phyloP scores from a whole-genome alignment of 306 rosid species.

The Begonia peltatifolia region DNA sequence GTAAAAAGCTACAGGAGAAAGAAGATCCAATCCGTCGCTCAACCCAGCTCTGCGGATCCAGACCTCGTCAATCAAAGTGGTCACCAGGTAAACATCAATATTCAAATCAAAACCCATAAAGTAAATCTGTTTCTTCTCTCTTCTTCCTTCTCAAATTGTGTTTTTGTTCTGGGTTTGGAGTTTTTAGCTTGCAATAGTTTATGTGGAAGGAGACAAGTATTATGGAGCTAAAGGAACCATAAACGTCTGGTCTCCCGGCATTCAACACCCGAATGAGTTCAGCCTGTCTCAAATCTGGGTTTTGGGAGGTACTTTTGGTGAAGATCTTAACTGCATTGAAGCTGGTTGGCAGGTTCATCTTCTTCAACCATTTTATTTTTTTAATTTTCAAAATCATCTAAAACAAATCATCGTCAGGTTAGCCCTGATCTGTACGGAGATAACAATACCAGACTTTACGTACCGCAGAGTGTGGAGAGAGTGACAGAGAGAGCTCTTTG shows the following conservation, averaged over 20 bases:
- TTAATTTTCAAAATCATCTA: too few relatives aligned
- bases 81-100: too few relatives aligned
- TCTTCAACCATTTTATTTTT: not conserved
- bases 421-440: slow-evolving; percentile 86
- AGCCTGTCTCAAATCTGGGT: slow-evolving; percentile 89
- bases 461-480: too few relatives aligned
- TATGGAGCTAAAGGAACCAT: slow-evolving; percentile 40
- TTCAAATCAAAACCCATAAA: too few relatives aligned
- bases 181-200: slow-evolving; percentile 70
- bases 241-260: slow-evolving; percentile 87
- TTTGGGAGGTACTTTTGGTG: slow-evolving; percentile 81
- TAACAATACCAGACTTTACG: slow-evolving; percentile 76
- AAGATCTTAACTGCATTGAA: slow-evolving; percentile 27
- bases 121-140: too few relatives aligned
- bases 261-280: slow-evolving; percentile 75
- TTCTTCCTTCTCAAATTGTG: too few relatives aligned
- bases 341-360: slow-evolving; percentile 72
- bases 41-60: too few relatives aligned
- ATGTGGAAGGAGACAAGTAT: too few relatives aligned
- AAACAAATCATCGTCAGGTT: slow-evolving; percentile 26
- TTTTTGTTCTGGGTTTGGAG: not conserved
- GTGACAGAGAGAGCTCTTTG: too few relatives aligned
- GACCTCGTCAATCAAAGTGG: too few relatives aligned
- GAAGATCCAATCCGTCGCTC: slow-evolving; percentile 30
- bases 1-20: slow-evolving; percentile 67